phyloP scores from a whole-genome alignment of 495 filamentous ascomycete species.

The Talaromyces stipitatus region DNA sequence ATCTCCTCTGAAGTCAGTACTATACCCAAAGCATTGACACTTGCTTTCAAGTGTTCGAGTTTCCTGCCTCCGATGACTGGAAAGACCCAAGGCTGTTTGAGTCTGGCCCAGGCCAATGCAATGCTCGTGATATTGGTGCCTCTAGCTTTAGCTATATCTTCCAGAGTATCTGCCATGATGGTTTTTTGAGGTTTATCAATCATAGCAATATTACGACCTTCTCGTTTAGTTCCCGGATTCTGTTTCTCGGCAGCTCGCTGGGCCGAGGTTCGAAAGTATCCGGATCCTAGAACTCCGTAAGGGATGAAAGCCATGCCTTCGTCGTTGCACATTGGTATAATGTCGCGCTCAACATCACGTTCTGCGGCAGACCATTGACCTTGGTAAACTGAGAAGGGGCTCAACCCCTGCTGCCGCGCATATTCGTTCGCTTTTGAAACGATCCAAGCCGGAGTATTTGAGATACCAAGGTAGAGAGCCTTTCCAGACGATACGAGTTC shows the following conservation, averaged over 20 bases:
- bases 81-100: slow-evolving; percentile 59
- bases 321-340: slow-evolving; percentile 24
- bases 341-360: slow-evolving; percentile 24
- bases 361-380: slow-evolving; percentile 14
- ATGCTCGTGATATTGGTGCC: slow-evolving; percentile 32
- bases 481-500: slow-evolving; percentile 27
- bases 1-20: slow-evolving; percentile 51
- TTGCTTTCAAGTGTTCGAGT: slow-evolving; percentile 54
- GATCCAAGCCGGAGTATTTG: slow-evolving; percentile 32
- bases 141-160: slow-evolving; percentile 4
- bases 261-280: slow-evolving; percentile 18
- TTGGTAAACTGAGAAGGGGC: slow-evolving; percentile 20
- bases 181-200: background rate
- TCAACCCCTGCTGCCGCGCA: slow-evolving; percentile 16
- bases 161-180: background rate
- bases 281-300: slow-evolving; percentile 20
- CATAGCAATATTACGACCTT: slow-evolving; percentile 7
- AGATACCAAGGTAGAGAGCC: slow-evolving; percentile 39
- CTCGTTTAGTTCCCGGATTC: slow-evolving; percentile 5
- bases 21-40: slow-evolving; percentile 53
- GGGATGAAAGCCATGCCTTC: slow-evolving; percentile 32
- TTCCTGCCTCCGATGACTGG: slow-evolving; percentile 65
- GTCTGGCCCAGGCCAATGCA: slow-evolving; percentile 49
- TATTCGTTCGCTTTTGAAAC: slow-evolving; percentile 25
- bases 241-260: background rate